Evolutionary conservation across 2,329 filamentous ascomycete genomes (phyloP).

Genomic region (Trichoderma asperellum): DNA sequence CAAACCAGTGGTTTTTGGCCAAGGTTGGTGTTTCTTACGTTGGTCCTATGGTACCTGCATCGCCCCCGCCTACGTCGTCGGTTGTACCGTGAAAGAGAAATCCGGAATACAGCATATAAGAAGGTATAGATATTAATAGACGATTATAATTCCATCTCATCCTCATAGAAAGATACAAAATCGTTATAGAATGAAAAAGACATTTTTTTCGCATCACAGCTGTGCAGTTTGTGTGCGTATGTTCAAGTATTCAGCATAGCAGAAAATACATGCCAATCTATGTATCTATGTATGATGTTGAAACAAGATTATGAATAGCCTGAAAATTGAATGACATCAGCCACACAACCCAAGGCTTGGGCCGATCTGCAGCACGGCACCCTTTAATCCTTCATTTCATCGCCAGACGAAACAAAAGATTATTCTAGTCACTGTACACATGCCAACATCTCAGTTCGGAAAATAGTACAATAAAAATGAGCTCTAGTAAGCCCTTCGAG

Average conservation of each 20-base stretch:
- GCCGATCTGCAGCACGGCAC: not conserved
- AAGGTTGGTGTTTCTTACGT: not conserved
- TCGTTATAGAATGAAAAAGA: not conserved
- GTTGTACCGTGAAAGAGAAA: not conserved
- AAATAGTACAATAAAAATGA: not conserved
- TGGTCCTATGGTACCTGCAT: not conserved
- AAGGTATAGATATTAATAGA: not conserved
- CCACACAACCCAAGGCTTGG: not conserved
- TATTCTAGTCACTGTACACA: not conserved
- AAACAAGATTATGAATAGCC: not conserved
- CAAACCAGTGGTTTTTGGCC: not conserved
- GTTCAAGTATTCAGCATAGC: not conserved
- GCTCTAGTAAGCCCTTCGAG: constrained; percentile 31
- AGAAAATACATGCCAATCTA: not conserved
- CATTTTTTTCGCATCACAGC: not conserved
- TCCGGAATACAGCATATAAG: not conserved
- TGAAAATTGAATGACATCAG: constrained; percentile 17
- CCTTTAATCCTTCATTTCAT: not conserved
- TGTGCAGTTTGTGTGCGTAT: not conserved
- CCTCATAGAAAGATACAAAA: not conserved
- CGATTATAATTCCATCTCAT: not conserved
- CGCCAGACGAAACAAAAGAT: not conserved
- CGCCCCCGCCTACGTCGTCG: no score
- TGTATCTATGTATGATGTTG: not conserved
- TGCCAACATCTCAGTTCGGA: not conserved